Evolutionary conservation across 495 filamentous ascomycete genomes (phyloP).

Genomic region (Penicillium macrosclerotiorum): DNA sequence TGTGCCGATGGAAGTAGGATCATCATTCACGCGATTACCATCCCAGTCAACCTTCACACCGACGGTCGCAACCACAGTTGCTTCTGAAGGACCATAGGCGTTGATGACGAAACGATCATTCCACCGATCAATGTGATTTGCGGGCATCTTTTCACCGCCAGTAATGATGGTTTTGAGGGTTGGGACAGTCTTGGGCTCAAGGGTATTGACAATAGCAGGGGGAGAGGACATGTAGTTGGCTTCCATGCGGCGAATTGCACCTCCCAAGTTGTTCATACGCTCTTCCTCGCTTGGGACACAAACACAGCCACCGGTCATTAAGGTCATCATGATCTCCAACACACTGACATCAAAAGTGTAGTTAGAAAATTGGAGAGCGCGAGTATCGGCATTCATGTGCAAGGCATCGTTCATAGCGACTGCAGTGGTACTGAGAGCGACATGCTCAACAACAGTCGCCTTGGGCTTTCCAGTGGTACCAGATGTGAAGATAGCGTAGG

Average conservation of each 20-base stretch:
- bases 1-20: constrained; percentile 40
- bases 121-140: constrained; percentile 43
- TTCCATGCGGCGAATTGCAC: constrained; percentile 38
- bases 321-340: constrained; percentile 62
- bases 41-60: constrained; percentile 36
- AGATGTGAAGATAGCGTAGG: constrained; percentile 51
- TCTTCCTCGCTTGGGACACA: constrained; percentile 63
- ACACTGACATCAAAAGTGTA: constrained; percentile 69
- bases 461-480: constrained; percentile 54
- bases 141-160: constrained; percentile 58
- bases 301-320: constrained; percentile 62
- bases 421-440: constrained; percentile 31
- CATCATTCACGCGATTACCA: constrained; percentile 43
- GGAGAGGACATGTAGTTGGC: constrained; percentile 41
- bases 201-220: constrained; percentile 46
- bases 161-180: constrained; percentile 46
- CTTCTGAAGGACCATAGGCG: constrained; percentile 56
- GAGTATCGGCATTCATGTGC: constrained; percentile 46
- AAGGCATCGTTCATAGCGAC: constrained; percentile 36
- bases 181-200: constrained; percentile 48
- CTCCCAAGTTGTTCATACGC: constrained; percentile 47
- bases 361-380: constrained; percentile 67
- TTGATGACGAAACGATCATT: constrained; percentile 44
- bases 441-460: constrained; percentile 46
- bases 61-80: constrained; percentile 44